Base-by-base conservation (phyloP, 1,284 basidiomycete species). In the Austropuccinia psidii region DNA sequence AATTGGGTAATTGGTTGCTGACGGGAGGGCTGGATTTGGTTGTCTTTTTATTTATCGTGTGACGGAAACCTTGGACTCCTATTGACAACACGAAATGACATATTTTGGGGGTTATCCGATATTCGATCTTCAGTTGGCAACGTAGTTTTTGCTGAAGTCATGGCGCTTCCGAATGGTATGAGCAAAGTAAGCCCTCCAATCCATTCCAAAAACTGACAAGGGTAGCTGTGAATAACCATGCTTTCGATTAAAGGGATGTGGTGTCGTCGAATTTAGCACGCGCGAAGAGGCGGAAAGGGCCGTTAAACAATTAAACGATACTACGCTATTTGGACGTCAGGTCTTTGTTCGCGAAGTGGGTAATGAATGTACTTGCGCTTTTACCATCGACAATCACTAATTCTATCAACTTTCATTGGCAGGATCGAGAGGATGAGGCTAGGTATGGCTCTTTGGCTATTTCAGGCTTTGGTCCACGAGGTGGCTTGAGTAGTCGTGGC, bases 141-240 rank as follows among this genome's bases (percentile, higher is more conserved):
- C 85, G 93, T 98, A 80, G 88, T 95, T 81, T 98, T 98, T 86
- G 91, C 95, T 85, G 95, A 98, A 87, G 93, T 98, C 77, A 87
- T 98, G 79, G 85, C 93, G 77, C 95, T 95, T 9, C 95, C 95
- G 9, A 94, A 91, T 47, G 95, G 95, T 73, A 87, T 94, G 76
- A 96, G 93, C 57, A 98, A 98, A 82, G 95, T 94, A 81, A 97
- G 95, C 31, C 24, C 31, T 41, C 49, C 50, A 54, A n/a, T 70
- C 19, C 11, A 50, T 57, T 31, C 17, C n/a, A n/a, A 31, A 27
- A 31, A 19, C n/a, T 57, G 1, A 11, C 21, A 57, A n/a, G n/a
- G n/a, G n/a, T n/a, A n/a, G n/a, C n/a, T 17, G 21, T 33, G n/a
- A 7, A 57, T 7, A 57, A n/a, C 27, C 5, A 6, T 55, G n/a